Evolutionary conservation across 495 filamentous ascomycete species (phyloP), one percentile per base, ranked within the genome.

Genomic region (Hypoxylon lienhwacheense): DNA sequence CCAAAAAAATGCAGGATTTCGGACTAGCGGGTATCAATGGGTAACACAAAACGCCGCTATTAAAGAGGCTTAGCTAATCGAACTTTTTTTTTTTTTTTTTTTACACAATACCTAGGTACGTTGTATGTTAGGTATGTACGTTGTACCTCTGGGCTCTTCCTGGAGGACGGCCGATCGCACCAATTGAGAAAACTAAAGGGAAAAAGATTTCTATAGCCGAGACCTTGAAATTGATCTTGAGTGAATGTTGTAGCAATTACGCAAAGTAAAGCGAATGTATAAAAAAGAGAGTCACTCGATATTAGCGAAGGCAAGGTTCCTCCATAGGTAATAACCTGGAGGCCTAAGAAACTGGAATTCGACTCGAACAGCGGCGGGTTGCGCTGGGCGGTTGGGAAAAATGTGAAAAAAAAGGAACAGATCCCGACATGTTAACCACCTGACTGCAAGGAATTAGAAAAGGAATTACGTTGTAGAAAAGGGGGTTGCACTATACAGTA

Each of bases 11-110:
- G 41, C 40, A 12, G 24, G 15, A 50, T 46, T 52, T 50, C 40
- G 28, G 34, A 31, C 39, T 51, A 61, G 57, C 51, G 51, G 52
- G 58, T 52, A 48, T 46, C 46, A 46, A 51, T 50, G 58, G 52
- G 58, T 61, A 61, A 61, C 58, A 52, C 45, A 15, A 36, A 14
- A 47, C 52, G 52, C 52, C 58, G 51, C 58, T 33, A 43, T 42
- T 33, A 44, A 52, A 42, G 40, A n/a, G 47, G 21, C 42, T 56
- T 56, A 56, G 26, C 26, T 54, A 55, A 61, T 61, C 35, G 40
- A 55, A 33, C 12, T 35, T 28, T 35, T 16, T 34, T 22, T 17
- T 42, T 33, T 48, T 25, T n/a, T n/a, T n/a, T n/a, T n/a, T n/a
- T n/a, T n/a, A n/a, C n/a, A n/a, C n/a, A n/a, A n/a, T n/a, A n/a